Base-by-base conservation (phyloP, 2,329 filamentous ascomycete species). In the Graphiopsis chlorocephala region DNA sequence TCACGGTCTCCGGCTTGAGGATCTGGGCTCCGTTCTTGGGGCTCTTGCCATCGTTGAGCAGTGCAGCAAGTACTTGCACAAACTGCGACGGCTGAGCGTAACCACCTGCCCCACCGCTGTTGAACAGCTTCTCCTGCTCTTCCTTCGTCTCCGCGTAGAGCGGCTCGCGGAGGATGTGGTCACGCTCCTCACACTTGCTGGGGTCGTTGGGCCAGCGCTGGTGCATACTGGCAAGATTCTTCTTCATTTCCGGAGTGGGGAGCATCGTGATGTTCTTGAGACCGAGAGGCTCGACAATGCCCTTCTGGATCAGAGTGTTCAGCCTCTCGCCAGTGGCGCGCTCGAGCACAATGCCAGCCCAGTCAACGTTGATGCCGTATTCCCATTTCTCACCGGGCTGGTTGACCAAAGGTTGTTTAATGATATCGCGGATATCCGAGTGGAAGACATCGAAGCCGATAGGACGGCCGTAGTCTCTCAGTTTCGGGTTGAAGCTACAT, bases 11-110 rank as follows among this genome's bases (percentile, higher is more conserved):
- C 17, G 81, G 78, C 23, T 80, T 77, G 7, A 91, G 79, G 33
- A 91, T 82, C 60, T 80, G 78, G 0, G 74, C 73, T 1, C 83
- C 82, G 0, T 86, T 90, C 0, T 70, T 79, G 0, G 88, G 85
- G 35, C 83, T 86, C 0, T 78, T 84, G 53, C 89, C 89, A 66
- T 88, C 78, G 72, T 91, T 91, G 28, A 91, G 77, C 1, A 92
- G 77, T 0, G 83, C 80, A 0, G 86, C 81, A 3, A 91, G 80
- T 25, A 90, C 81, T 85, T 86, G 82, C 64, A 80, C 79, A 69
- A 88, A 90, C 53, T 90, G 87, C 10, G 80, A 79, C 0, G 87
- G 86, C 66, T 76, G 78, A 2, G 85, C 83, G 70, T 85, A 90
- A 56, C 85, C 78, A 2, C 88, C 88, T 3, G 81, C 87, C 4